These are phyloP conservation scores for Porcisia hertigi DNA, from an alignment of 208 protist genomes.

Conservation along the genomic window DNA sequence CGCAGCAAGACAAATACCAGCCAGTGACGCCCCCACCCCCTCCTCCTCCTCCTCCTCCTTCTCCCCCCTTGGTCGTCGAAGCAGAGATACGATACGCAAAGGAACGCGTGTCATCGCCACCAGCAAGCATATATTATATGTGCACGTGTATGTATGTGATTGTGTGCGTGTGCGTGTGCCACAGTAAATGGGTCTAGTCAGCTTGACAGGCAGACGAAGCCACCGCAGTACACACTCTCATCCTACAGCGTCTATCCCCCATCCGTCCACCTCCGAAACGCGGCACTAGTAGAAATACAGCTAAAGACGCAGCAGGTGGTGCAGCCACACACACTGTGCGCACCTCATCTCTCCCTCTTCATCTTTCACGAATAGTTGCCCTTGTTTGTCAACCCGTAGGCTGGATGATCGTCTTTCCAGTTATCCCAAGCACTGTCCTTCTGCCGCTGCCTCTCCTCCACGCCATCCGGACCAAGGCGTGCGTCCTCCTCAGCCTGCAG, in stretches of 20 bases:
- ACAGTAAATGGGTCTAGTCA: not conserved
- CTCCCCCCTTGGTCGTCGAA: too few species aligned
- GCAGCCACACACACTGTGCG: not conserved
- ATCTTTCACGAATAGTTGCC: slow-evolving; percentile 80
- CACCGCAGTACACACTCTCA: not conserved
- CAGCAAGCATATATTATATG: not conserved
- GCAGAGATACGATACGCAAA: not conserved
- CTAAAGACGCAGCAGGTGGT: not conserved
- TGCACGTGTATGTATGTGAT: not conserved
- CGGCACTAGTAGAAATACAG: not conserved
- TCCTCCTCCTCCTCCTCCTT: too few species aligned
- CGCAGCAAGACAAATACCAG: not conserved
- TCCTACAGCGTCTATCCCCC: not conserved
- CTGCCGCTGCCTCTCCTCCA: slow-evolving; percentile 85
- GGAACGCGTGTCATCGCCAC: not conserved
- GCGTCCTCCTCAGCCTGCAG: slow-evolving; percentile 75
- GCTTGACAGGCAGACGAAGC: not conserved
- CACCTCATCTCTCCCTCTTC: not conserved
- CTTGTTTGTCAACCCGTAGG: slow-evolving; percentile 73
- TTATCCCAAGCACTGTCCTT: slow-evolving; percentile 75
- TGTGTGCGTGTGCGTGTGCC: slow-evolving; percentile 10
- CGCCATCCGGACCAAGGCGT: slow-evolving; percentile 71
- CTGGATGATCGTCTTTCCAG: slow-evolving; percentile 88
- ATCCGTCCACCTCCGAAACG: not conserved
- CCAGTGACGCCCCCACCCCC: not conserved